These are phyloP conservation scores for Xylaria sp. DNA, from an alignment of 2,329 filamentous ascomycete genomes.

Conservation along the genomic window DNA sequence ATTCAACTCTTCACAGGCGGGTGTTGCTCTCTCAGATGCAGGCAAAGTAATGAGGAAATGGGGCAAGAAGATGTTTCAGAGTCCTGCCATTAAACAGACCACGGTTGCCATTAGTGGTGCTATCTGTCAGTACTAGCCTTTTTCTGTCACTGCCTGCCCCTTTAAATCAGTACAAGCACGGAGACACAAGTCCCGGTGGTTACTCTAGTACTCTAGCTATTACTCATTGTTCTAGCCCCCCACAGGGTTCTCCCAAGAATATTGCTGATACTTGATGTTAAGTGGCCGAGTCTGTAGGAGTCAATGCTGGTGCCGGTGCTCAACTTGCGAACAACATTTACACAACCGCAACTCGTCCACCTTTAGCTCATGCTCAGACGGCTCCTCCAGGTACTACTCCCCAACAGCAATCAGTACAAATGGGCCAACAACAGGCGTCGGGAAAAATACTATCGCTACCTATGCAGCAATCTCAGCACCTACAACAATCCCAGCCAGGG, in stretches of 20 bases:
- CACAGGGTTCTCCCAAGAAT: background rate
- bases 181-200: slow-evolving; percentile 23
- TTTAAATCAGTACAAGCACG: background rate
- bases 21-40: slow-evolving; percentile 31
- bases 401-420: slow-evolving; percentile 8
- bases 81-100: slow-evolving; percentile 36
- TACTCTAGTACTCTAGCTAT: slow-evolving; percentile 13
- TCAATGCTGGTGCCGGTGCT: slow-evolving; percentile 20
- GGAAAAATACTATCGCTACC: slow-evolving; percentile 7
- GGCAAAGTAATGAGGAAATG: slow-evolving; percentile 42
- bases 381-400: slow-evolving; percentile 11
- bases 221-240: slow-evolving; percentile 15
- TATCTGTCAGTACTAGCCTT: slow-evolving; percentile 30
- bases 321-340: slow-evolving; percentile 21
- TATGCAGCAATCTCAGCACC: background rate
- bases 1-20: slow-evolving; percentile 33
- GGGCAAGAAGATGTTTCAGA: slow-evolving; percentile 40
- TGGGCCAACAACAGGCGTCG: slow-evolving; percentile 14
- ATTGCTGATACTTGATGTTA: slow-evolving; percentile 6
- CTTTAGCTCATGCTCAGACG: slow-evolving; percentile 23
- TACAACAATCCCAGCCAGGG: background rate
- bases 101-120: slow-evolving; percentile 34
- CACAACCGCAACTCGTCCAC: slow-evolving; percentile 18
- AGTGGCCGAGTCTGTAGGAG: slow-evolving; percentile 29
- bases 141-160: background rate